These are phyloP conservation scores for Trichomonas vaginalis DNA, from an alignment of 208 protist genomes.

Conservation along the genomic window DNA sequence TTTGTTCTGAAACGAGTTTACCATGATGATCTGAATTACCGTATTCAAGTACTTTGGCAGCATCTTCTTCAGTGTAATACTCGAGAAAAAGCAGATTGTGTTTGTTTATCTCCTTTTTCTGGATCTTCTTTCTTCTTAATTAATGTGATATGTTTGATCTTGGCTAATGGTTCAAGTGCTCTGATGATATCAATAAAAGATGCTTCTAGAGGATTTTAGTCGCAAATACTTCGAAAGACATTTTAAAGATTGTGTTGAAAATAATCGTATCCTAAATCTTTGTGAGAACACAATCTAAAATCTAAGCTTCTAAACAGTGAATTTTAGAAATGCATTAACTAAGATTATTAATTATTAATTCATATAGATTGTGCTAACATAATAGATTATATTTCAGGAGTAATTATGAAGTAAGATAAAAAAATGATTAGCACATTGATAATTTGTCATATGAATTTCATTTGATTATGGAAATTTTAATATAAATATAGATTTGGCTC, in stretches of 20 bases:
- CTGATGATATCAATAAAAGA: neutral
- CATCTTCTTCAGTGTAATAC: neutral
- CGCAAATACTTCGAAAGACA: neutral
- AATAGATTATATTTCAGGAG: no score
- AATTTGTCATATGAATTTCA: no score
- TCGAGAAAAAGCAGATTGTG: neutral
- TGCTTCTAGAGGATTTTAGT: neutral
- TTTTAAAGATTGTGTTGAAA: neutral
- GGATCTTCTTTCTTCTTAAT: neutral
- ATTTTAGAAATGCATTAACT: no score
- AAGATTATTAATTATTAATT: no score
- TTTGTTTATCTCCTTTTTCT: neutral
- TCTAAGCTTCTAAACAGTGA: no score
- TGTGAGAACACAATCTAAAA: no score
- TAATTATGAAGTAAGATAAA: no score
- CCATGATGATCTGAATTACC: neutral
- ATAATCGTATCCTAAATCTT: no score
- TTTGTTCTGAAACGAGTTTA: neutral
- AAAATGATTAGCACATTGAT: no score
- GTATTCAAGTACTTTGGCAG: neutral
- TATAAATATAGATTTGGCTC: no score
- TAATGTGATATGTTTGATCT: neutral
- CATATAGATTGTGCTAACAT: no score
- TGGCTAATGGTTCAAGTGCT: neutral
- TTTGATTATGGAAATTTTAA: no score